A percentile compares a stretch with the other conserved stretches of the same genome.
Evolutionary conservation across 1,139 yeast species (phyloP).

Genomic region (Candida albicans): DNA sequence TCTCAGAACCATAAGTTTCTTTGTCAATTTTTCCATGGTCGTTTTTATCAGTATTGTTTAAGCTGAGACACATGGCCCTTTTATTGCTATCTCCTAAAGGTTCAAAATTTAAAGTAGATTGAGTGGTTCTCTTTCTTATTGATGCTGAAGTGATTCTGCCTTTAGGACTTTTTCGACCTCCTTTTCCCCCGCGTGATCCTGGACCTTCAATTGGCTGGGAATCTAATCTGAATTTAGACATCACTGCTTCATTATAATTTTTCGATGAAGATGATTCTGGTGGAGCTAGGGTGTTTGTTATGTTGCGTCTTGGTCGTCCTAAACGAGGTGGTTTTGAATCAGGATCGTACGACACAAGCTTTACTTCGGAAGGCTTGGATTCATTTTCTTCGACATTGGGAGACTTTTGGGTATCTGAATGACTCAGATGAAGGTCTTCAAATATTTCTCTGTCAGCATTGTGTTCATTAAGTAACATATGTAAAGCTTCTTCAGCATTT

Average conservation of each 20-base stretch:
- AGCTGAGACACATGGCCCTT: background rate
- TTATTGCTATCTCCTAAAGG: background rate
- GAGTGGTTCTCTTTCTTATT: conserved; percentile 21
- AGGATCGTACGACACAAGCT: conserved; percentile 38
- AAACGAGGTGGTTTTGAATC: conserved; percentile 31
- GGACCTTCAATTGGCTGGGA: conserved; percentile 42
- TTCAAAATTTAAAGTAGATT: conserved; percentile 19
- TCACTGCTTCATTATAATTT: conserved; percentile 33
- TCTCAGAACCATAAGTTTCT: background rate
- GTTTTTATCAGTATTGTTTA: background rate
- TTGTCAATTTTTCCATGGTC: conserved; percentile 1
- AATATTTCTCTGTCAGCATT: background rate
- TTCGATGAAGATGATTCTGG: conserved; percentile 29
- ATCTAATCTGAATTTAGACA: conserved; percentile 40
- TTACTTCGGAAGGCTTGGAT: conserved; percentile 11
- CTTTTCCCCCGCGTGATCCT: conserved; percentile 46
- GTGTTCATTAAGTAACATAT: conserved; percentile 6
- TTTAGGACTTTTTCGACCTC: conserved; percentile 21
- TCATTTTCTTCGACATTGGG: background rate
- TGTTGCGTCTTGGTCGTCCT: conserved; percentile 38
- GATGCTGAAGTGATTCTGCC: conserved; percentile 31
- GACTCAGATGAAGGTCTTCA: background rate
- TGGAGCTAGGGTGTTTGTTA: conserved; percentile 19
- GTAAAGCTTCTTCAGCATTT: conserved; percentile 12
- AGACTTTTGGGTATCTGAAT: background rate